Evolutionary conservation across 306 rosid species (phyloP).

Genomic region (Lotus japonicus): DNA sequence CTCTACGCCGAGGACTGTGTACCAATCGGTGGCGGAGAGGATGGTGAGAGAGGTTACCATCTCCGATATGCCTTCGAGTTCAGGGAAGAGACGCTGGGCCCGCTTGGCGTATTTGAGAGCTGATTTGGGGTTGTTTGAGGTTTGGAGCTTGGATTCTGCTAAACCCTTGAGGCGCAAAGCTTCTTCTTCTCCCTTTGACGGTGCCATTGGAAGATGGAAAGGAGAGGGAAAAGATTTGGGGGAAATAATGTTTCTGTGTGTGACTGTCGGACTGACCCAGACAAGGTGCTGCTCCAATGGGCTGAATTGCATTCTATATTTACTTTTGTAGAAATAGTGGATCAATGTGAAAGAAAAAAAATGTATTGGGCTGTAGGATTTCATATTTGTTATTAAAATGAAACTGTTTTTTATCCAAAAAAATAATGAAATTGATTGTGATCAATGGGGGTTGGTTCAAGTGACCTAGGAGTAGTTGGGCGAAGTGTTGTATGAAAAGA

Average conservation of each 20-base stretch:
- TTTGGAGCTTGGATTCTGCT: slow-evolving; percentile 49
- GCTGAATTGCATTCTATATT: no score
- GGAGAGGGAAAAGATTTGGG: not conserved
- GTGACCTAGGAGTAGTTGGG: no score
- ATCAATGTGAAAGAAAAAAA: no score
- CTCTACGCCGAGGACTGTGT: slow-evolving; percentile 52
- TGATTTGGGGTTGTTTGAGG: slow-evolving; percentile 39
- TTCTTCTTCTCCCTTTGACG: slow-evolving; percentile 18
- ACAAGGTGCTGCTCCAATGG: no score
- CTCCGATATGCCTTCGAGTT: slow-evolving; percentile 44
- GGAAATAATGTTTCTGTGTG: not conserved
- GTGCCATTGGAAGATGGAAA: slow-evolving; percentile 26
- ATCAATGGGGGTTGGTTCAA: no score
- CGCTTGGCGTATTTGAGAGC: slow-evolving; percentile 66
- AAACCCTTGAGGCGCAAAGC: slow-evolving; percentile 39
- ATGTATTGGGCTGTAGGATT: no score
- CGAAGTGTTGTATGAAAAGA: no score
- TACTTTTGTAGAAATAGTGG: no score
- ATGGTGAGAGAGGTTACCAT: slow-evolving; percentile 57
- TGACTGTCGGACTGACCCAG: no score
- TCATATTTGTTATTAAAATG: no score
- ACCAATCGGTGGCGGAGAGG: slow-evolving; percentile 53
- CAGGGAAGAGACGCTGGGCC: slow-evolving; percentile 45
- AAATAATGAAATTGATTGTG: no score
- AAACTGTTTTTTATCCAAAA: no score